Conservation (phyloP, 2,329 filamentous ascomycete genomes). For the Botrytis fabae region DNA sequence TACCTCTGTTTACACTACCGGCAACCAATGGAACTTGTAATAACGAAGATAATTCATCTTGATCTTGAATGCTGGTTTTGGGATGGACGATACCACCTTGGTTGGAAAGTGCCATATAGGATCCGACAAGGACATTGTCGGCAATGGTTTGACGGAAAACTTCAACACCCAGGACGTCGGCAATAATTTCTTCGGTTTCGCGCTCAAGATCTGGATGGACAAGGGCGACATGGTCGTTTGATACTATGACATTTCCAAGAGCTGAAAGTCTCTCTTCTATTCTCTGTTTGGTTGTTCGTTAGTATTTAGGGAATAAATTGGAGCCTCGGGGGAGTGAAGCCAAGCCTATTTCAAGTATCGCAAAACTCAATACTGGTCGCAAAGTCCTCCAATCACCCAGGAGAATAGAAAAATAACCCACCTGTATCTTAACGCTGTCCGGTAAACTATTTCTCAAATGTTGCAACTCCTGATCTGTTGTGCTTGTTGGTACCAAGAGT, state of each 20-base stretch:
- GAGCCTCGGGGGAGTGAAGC: background rate
- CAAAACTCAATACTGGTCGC: background rate
- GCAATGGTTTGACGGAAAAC: conserved; percentile 93
- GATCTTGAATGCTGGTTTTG: conserved; percentile 95
- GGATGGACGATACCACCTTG: conserved; percentile 96
- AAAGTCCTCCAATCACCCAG: background rate
- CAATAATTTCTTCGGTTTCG: conserved; percentile 98
- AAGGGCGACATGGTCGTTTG: conserved; percentile 94
- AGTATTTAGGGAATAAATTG: background rate
- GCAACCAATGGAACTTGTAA: conserved; percentile 95
- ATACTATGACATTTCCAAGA: conserved; percentile 93
- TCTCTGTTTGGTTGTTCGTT: conserved; percentile 52
- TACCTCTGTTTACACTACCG: conserved; percentile 89
- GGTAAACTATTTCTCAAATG: conserved; percentile 94
- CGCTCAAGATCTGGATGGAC: conserved; percentile 95
- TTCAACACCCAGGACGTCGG: conserved; percentile 86
- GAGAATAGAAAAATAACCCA: conserved; percentile 25
- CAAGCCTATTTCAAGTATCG: background rate
- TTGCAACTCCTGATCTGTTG: conserved; percentile 96
- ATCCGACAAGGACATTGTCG: conserved; percentile 94
- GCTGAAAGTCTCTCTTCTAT: conserved; percentile 97
- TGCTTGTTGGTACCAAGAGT: conserved; percentile 91
- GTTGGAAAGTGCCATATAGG: conserved; percentile 95
- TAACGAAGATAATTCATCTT: conserved; percentile 92
- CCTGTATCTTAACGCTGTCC: conserved; percentile 81